Evolutionary conservation across 768 basidiomycete species (phyloP), one percentile per base, ranked within the genome.

Genomic region (Boletus tomentosulus): DNA sequence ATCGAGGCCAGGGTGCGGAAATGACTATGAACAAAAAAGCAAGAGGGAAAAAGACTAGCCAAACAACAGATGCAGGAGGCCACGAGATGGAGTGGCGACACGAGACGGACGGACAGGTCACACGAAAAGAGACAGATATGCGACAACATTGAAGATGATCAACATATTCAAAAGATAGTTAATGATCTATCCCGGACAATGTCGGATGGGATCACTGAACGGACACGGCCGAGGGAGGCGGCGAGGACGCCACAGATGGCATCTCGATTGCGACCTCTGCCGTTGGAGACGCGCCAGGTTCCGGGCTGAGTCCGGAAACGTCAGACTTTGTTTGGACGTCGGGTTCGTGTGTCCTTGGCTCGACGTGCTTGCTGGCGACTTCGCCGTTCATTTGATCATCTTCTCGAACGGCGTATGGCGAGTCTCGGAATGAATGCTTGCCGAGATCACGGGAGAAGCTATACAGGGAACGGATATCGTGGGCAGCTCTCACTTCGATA

Each of bases 401-500:
- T 53, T 68, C 68, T 57, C 64, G 58, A 24, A 42, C 62, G 57
- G 66, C 31, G 58, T 64, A 70, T 43, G 50, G 62, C 57, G 63
- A 42, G 47, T 48, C 50, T 50, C 62, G 58, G 54, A 66, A 58
- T 1, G 64, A 55, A 7, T 62, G 66, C 45, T 66, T 68, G 43
- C 59, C 63, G 46, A 68, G 61, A 55, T 61, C 63, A 46, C 67
- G 66, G 30, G 67, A 65, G 59, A 70, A 71, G 62, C 66, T 68
- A 39, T 66, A 70, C 57, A 71, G 33, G 41, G 68, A 63, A 55
- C 66, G 70, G 44, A 70, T 62, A 47, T 58, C 60, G 45, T 68
- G 68, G 6, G 57, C 16, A 34, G 54, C 57, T n/a, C 68, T 64
- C 42, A 59, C 46, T 42, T 71, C 70, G 24, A 59, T 56, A 41